phyloP scores from a whole-genome alignment of 352 stramenopile genomes.

The Phytophthora capsici region DNA sequence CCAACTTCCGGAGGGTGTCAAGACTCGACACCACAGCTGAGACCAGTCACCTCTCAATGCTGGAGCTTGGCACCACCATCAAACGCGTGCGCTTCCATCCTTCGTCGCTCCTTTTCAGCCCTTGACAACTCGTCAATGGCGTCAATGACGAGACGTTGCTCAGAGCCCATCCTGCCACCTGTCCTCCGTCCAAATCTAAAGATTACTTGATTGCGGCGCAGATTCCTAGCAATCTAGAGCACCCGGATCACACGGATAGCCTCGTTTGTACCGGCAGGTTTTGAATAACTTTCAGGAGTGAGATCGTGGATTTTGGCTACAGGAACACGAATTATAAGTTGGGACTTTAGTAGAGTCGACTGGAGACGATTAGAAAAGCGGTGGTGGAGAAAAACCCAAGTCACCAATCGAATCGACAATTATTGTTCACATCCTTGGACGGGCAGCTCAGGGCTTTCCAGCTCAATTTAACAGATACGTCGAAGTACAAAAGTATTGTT shows the following conservation, averaged over 20 bases:
- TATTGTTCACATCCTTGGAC: neutral
- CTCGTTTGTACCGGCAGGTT: conserved; percentile 13
- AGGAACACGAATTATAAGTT: no score
- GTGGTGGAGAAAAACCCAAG: neutral
- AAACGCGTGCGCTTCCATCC: neutral
- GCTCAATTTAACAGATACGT: neutral
- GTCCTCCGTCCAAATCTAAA: conserved; percentile 15
- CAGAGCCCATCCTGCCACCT: conserved; percentile 7
- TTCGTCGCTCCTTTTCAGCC: neutral
- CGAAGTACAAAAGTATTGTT: no score
- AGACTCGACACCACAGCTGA: neutral
- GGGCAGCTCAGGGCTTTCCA: conserved; percentile 3
- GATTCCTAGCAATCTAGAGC: conserved; percentile 4
- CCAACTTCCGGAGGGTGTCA: no score
- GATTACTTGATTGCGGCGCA: conserved; percentile 24
- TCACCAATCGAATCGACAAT: neutral
- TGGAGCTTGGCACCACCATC: neutral
- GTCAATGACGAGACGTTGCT: neutral
- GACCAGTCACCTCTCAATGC: conserved; percentile 10
- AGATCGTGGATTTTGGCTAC: conserved; percentile 3
- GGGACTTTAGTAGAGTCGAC: no score
- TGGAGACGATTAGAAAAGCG: conserved; percentile 2
- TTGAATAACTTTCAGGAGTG: conserved; percentile 21
- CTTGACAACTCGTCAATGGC: no score
- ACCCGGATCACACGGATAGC: conserved; percentile 1